These are phyloP conservation scores for Pseudotsuga menziesii DNA, from an alignment of 75 land plant species.

Conservation along the genomic window DNA sequence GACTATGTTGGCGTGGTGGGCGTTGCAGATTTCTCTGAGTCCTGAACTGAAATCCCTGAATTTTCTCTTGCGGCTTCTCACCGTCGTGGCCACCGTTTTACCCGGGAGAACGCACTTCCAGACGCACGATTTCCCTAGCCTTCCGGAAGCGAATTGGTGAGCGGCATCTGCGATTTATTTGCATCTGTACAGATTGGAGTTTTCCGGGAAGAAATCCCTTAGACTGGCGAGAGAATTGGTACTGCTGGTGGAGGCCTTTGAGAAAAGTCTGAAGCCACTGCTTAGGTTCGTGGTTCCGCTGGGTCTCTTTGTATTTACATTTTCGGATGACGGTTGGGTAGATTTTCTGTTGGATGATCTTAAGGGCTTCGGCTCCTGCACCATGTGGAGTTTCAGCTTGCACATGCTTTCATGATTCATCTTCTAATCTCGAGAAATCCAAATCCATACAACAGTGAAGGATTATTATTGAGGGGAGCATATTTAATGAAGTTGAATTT, in stretches of 20 bases:
- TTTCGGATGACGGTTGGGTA: background rate
- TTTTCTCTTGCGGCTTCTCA: no score
- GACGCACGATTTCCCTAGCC: conserved; percentile 17
- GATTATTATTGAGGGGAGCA: no score
- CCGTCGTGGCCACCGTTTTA: no score
- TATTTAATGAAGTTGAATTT: no score
- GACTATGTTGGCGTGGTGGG: no score
- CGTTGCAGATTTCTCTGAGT: no score
- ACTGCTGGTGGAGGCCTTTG: conserved; percentile 7
- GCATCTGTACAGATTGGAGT: conserved; percentile 32
- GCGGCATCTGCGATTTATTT: conserved; percentile 49
- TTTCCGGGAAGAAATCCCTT: conserved; percentile 24
- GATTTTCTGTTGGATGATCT: background rate
- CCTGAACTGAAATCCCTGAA: no score
- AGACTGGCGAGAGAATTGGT: conserved; percentile 27
- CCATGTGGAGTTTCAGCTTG: background rate
- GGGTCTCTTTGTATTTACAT: background rate
- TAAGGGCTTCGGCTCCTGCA: background rate
- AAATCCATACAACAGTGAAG: no score
- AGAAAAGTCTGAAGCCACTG: background rate
- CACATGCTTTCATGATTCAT: background rate
- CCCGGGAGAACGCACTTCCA: no score
- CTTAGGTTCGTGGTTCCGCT: background rate
- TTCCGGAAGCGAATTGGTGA: conserved; percentile 24
- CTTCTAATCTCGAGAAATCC: no score